phyloP scores from a whole-genome alignment of 2,329 filamentous ascomycete genomes.

The Didymella arachidicola region DNA sequence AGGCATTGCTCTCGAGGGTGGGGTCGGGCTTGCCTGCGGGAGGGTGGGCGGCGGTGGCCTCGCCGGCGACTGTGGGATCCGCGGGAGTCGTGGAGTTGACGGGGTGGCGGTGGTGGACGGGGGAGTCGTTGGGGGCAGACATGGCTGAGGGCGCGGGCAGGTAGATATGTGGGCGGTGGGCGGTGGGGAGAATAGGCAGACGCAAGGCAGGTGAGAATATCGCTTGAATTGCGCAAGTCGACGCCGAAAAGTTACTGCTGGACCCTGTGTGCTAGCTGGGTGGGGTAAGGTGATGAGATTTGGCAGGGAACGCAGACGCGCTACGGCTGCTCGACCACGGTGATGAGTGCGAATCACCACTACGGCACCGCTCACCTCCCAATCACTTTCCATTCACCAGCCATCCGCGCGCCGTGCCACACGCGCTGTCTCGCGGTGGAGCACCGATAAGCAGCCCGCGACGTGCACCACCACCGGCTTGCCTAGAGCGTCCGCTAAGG shows the following conservation, averaged over 20 bases:
- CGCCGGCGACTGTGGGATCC: slow-evolving; percentile 29
- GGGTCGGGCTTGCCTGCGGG: slow-evolving; percentile 45
- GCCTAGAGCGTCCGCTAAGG: slow-evolving; percentile 9
- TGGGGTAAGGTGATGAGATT: slow-evolving; percentile 12
- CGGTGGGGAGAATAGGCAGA: slow-evolving; percentile 22
- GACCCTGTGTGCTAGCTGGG: slow-evolving; percentile 17
- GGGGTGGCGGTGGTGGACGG: slow-evolving; percentile 29
- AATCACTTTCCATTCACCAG: background rate
- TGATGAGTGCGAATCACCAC: slow-evolving; percentile 1
- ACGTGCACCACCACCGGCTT: slow-evolving; percentile 4
- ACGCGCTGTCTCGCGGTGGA: slow-evolving; percentile 14
- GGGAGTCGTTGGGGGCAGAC: slow-evolving; percentile 37
- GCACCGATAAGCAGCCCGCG: slow-evolving; percentile 12
- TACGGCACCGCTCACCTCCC: background rate
- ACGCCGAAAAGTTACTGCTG: slow-evolving; percentile 18
- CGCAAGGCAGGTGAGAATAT: slow-evolving; percentile 28
- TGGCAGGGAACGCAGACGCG: slow-evolving; percentile 17
- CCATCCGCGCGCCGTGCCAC: slow-evolving; percentile 13
- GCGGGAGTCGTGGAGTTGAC: slow-evolving; percentile 31
- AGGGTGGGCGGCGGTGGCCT: slow-evolving; percentile 45
- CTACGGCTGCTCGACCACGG: slow-evolving; percentile 9
- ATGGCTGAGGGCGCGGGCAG: slow-evolving; percentile 38
- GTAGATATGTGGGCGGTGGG: slow-evolving; percentile 23
- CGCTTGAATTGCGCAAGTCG: slow-evolving; percentile 20
- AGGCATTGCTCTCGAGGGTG: slow-evolving; percentile 50